Evolutionary conservation across 371 early-diverging fungal species (phyloP).

Genomic region (Haplosporangium sp.): DNA sequence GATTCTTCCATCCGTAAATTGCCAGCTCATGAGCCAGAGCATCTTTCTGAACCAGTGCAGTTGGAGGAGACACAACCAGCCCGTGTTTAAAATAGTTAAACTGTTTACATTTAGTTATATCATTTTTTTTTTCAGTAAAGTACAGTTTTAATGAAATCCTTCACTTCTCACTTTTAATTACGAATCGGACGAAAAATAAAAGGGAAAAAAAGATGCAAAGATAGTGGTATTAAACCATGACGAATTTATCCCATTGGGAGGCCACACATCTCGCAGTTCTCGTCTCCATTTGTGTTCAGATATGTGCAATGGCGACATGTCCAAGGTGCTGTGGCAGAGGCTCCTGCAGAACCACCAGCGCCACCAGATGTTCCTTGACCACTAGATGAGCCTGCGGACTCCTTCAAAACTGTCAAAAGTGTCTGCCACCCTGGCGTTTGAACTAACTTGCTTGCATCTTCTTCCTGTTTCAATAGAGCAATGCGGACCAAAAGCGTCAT

Average conservation of each 20-base stretch:
- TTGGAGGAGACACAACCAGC: conserved; percentile 5
- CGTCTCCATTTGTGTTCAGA: conserved; percentile 74
- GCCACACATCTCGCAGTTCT: conserved; percentile 95
- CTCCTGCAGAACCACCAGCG: conserved; percentile 42
- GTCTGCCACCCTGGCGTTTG: conserved; percentile 84
- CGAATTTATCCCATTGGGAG: conserved; percentile 68
- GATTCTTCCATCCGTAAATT: conserved; percentile 30
- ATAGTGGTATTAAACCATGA: no score
- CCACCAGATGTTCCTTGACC: conserved; percentile 25
- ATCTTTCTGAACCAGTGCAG: not conserved
- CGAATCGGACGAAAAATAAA: not conserved
- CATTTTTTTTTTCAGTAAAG: not conserved
- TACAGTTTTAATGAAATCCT: not conserved
- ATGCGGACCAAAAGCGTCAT: conserved; percentile 66
- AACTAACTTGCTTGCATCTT: conserved; percentile 59
- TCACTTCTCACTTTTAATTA: not conserved
- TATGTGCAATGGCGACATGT: conserved; percentile 95
- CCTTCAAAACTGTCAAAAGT: conserved; percentile 72
- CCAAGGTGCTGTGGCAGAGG: conserved; percentile 65
- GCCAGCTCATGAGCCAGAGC: conserved; percentile 14
- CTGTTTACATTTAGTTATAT: not conserved
- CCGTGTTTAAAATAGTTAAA: conserved; percentile 6
- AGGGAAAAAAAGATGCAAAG: not conserved
- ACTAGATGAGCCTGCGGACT: conserved; percentile 61
- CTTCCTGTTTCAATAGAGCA: conserved; percentile 61